phyloP scores from a whole-genome alignment of 129 eudicot species.

The Silybum marianum region DNA sequence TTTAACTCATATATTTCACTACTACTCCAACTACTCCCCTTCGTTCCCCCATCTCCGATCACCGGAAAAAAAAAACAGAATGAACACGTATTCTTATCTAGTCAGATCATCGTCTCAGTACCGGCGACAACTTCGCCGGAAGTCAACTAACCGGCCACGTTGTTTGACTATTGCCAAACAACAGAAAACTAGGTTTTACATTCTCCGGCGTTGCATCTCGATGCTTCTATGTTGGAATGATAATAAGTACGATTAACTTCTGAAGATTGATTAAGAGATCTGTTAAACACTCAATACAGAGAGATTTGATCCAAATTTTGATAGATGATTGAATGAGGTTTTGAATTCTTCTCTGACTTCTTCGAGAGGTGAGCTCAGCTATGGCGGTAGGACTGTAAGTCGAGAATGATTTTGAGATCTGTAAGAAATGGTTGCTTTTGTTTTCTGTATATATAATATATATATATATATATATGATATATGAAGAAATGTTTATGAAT shows the following conservation, averaged over 20 bases:
- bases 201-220: slow-evolving; percentile 54
- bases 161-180: slow-evolving; percentile 47
- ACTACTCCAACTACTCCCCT: background rate
- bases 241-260: slow-evolving; percentile 29
- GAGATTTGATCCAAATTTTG: background rate
- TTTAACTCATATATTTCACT: background rate
- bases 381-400: background rate
- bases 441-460: background rate
- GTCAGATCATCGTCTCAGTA: slow-evolving; percentile 35
- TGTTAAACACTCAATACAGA: background rate
- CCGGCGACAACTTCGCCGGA: slow-evolving; percentile 39
- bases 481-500: background rate
- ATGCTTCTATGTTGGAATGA: slow-evolving; percentile 69
- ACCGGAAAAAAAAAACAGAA: slow-evolving; percentile 9
- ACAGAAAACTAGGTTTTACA: slow-evolving; percentile 57
- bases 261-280: background rate
- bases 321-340: background rate
- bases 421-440: background rate
- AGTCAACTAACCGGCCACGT: slow-evolving; percentile 31
- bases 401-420: background rate
- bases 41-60: background rate
- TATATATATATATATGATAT: background rate
- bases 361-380: background rate
- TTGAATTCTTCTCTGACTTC: background rate
- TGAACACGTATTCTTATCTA: slow-evolving; percentile 35